phyloP scores from a whole-genome alignment of 2,329 filamentous ascomycete species.

The Aspergillus melleus region DNA sequence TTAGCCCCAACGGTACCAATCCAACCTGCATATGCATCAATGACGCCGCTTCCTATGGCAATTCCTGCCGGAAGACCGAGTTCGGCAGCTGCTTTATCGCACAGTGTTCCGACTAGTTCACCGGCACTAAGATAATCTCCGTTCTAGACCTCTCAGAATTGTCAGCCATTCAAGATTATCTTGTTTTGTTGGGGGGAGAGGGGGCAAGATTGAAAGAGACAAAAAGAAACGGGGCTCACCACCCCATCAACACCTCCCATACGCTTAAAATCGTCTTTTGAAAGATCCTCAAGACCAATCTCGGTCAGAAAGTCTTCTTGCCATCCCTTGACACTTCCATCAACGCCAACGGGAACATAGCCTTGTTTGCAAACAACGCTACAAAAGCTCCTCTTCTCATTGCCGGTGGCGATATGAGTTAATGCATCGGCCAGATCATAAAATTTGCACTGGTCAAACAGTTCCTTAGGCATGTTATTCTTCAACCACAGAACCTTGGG shows the following conservation, averaged over 20 bases:
- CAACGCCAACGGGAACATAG: conserved; percentile 92
- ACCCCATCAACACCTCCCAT: conserved; percentile 93
- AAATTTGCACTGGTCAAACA: conserved; percentile 93
- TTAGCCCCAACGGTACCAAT: conserved; percentile 98
- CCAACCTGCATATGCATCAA: conserved; percentile 98
- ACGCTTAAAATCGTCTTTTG: conserved; percentile 82
- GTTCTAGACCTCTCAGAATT: conserved; percentile 61
- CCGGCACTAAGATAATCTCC: conserved; percentile 89
- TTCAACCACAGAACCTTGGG: conserved; percentile 98
- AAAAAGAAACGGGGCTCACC: conserved; percentile 64
- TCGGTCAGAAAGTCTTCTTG: conserved; percentile 88
- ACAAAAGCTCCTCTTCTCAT: conserved; percentile 89
- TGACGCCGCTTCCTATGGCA: conserved; percentile 92
- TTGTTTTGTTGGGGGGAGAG: no score
- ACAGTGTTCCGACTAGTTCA: conserved; percentile 82
- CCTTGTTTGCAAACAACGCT: conserved; percentile 97
- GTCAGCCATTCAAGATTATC: background rate
- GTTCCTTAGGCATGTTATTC: conserved; percentile 91
- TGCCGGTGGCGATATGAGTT: conserved; percentile 90
- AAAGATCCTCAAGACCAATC: conserved; percentile 83
- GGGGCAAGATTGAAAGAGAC: background rate
- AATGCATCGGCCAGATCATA: conserved; percentile 92
- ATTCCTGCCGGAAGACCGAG: conserved; percentile 84
- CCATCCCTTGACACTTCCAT: conserved; percentile 97
- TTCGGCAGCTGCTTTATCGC: conserved; percentile 76